Conservation (phyloP, 2,329 filamentous ascomycete species). For the Xenoacremonium recifei region DNA sequence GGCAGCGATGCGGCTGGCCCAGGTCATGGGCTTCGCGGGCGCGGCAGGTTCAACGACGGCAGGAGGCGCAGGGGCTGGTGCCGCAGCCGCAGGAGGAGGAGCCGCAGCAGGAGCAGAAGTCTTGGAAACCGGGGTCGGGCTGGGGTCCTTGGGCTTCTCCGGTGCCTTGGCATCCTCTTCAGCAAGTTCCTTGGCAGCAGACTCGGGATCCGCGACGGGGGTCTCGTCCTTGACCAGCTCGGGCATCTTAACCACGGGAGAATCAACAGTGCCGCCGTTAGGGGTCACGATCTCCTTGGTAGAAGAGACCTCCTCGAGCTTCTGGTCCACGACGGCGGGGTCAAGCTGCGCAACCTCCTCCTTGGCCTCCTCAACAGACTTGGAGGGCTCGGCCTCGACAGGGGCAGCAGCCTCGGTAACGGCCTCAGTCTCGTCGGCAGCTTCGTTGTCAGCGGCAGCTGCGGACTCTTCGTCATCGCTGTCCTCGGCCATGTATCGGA, state of each 20-base stretch:
- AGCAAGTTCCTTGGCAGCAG: slow-evolving; percentile 51
- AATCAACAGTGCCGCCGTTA: slow-evolving; percentile 32
- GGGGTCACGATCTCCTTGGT: slow-evolving; percentile 34
- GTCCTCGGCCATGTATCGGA: slow-evolving; percentile 87
- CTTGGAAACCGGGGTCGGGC: slow-evolving; percentile 49
- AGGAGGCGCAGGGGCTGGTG: slow-evolving; percentile 47
- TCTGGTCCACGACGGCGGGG: slow-evolving; percentile 64
- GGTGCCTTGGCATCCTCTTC: slow-evolving; percentile 55
- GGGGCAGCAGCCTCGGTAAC: slow-evolving; percentile 32
- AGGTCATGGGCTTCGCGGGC: slow-evolving; percentile 64
- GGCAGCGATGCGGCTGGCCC: slow-evolving; percentile 69
- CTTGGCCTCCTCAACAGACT: slow-evolving; percentile 28
- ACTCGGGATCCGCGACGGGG: slow-evolving; percentile 42
- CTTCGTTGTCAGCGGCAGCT: slow-evolving; percentile 29
- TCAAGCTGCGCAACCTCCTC: slow-evolving; percentile 36
- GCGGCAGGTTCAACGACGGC: slow-evolving; percentile 46
- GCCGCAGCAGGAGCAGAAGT: slow-evolving; percentile 27
- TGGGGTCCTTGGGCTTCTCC: slow-evolving; percentile 67
- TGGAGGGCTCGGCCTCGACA: slow-evolving; percentile 31
- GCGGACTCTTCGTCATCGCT: slow-evolving; percentile 68
- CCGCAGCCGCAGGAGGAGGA: slow-evolving; percentile 44
- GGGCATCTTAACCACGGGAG: slow-evolving; percentile 37
- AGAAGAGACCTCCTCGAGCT: slow-evolving; percentile 64
- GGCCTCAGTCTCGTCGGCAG: slow-evolving; percentile 31
- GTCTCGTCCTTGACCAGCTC: slow-evolving; percentile 34